Evolutionary conservation across 371 early-diverging fungal species (phyloP).

Genomic region (Thermomucor indicae-seudaticae): DNA sequence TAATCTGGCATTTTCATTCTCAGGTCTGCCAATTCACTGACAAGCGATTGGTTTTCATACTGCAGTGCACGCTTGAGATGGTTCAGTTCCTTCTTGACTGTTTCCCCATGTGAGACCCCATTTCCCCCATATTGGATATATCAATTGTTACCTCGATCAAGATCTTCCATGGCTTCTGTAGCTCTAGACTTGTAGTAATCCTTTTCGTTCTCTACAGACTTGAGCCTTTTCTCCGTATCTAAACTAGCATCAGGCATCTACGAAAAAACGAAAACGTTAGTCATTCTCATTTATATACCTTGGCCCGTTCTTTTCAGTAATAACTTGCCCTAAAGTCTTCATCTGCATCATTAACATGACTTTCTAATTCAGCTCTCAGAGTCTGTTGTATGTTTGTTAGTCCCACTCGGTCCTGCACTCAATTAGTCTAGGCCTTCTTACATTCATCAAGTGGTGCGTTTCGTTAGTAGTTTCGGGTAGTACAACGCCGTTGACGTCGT

Average conservation of each 20-base stretch:
- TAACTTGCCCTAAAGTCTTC: no score
- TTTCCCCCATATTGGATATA: no score
- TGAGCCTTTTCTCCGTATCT: constrained; percentile 21
- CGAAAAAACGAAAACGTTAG: no score
- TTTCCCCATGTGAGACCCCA: no score
- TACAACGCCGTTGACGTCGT: background rate
- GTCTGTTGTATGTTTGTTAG: constrained; percentile 10
- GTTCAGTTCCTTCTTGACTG: constrained; percentile 30
- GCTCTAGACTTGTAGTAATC: constrained; percentile 41
- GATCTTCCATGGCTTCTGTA: constrained; percentile 33
- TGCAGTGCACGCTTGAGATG: constrained; percentile 28
- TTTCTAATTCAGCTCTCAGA: constrained; percentile 24
- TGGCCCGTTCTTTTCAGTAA: no score
- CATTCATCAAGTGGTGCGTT: constrained; percentile 5
- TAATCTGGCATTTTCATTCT: constrained; percentile 10
- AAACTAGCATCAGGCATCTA: constrained; percentile 2
- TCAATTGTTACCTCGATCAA: constrained; percentile 22
- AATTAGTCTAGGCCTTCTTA: background rate
- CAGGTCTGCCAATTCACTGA: constrained; percentile 30
- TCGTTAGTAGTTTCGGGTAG: background rate
- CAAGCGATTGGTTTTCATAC: constrained; percentile 24
- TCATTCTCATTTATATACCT: no score
- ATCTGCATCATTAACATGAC: no score
- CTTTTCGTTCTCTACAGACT: constrained; percentile 37
- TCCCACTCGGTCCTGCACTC: background rate